phyloP scores from a whole-genome alignment of 2,329 filamentous ascomycete genomes.

The Dothistroma septosporum region DNA sequence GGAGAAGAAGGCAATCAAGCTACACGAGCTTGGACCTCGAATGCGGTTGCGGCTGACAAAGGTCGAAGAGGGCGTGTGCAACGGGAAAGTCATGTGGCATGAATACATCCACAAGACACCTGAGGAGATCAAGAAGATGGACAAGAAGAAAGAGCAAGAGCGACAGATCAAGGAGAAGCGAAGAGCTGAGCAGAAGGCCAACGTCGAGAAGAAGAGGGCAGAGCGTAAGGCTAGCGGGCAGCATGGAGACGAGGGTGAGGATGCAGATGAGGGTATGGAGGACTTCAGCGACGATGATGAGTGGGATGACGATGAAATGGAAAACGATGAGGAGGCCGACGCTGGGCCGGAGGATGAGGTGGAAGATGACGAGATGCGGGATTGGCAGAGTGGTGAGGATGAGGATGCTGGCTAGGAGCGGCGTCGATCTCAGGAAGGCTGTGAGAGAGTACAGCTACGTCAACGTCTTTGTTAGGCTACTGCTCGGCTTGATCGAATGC shows the following conservation, averaged over 20 bases:
- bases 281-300: conserved; percentile 50
- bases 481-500: background rate
- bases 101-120: conserved; percentile 84
- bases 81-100: conserved; percentile 94
- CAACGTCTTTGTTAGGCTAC: background rate
- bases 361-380: conserved; percentile 20
- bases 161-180: conserved; percentile 77
- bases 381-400: conserved; percentile 10
- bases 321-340: conserved; percentile 23
- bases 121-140: conserved; percentile 71
- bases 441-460: background rate
- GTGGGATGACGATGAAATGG: conserved; percentile 41
- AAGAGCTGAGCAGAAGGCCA: conserved; percentile 78
- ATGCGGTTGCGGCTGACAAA: conserved; percentile 88
- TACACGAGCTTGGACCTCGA: conserved; percentile 86
- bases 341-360: conserved; percentile 10
- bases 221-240: conserved; percentile 47
- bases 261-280: conserved; percentile 38
- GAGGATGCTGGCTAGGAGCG: conserved; percentile 6
- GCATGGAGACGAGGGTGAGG: conserved; percentile 39
- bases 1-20: conserved; percentile 82
- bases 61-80: conserved; percentile 89
- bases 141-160: conserved; percentile 75
- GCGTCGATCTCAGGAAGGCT: background rate
- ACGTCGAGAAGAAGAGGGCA: conserved; percentile 80